A percentile compares a stretch with the other conserved stretches of the same genome.
Conservation (phyloP, 495 filamentous ascomycete genomes). For the Melanomma pulvis-pyrius region DNA sequence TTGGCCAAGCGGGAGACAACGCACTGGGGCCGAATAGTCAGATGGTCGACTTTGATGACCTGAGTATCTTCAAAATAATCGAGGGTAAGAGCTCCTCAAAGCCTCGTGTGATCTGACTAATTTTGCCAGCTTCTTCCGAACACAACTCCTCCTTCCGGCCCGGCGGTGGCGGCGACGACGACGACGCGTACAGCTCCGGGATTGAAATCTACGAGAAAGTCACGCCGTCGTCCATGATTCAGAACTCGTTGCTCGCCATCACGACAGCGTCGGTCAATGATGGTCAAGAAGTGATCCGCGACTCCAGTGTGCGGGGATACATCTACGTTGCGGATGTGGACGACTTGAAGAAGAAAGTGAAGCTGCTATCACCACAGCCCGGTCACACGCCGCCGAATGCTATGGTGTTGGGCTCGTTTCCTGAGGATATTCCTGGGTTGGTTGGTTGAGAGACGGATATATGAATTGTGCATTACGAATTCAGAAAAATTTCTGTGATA, state of each 20-base stretch:
- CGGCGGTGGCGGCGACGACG: constrained; percentile 51
- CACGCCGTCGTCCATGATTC: constrained; percentile 62
- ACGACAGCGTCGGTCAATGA: constrained; percentile 71
- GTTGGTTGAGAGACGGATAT: constrained; percentile 22
- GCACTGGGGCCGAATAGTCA: constrained; percentile 85
- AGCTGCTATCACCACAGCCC: constrained; percentile 78
- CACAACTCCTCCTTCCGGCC: constrained; percentile 40
- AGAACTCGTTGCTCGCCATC: constrained; percentile 76
- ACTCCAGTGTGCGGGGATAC: constrained; percentile 88
- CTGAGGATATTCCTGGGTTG: constrained; percentile 47
- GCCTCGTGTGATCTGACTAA: background rate
- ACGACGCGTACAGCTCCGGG: constrained; percentile 41
- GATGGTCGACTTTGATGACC: constrained; percentile 69
- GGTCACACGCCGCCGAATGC: constrained; percentile 77
- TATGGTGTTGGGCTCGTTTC: constrained; percentile 58
- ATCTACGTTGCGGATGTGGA: constrained; percentile 91
- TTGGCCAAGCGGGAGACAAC: constrained; percentile 69
- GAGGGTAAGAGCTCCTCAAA: constrained; percentile 40
- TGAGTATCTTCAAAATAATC: constrained; percentile 68
- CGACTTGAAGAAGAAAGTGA: constrained; percentile 76
- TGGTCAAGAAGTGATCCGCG: constrained; percentile 69
- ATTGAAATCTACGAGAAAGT: constrained; percentile 59
- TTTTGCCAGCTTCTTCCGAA: background rate
- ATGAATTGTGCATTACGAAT: background rate
- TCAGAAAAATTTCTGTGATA: background rate